A percentile compares a stretch with the other conserved stretches of the same genome.
These are phyloP conservation scores for Corrigiola litoralis DNA, from an alignment of 179 eudicot genomes.

Conservation along the genomic window DNA sequence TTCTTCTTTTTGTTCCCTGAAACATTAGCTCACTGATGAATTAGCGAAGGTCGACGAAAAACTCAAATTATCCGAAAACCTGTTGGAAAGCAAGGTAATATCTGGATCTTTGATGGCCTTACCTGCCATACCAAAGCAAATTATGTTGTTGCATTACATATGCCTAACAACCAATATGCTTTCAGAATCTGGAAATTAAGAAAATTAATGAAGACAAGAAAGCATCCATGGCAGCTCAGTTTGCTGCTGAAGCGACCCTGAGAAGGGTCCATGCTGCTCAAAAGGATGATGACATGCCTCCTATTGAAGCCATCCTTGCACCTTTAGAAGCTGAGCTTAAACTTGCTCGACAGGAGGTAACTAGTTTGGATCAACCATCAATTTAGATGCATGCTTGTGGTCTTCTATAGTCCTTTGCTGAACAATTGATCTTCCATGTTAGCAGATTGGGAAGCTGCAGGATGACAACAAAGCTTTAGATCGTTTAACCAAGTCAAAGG, in stretches of 20 bases:
- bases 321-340: constrained; percentile 96
- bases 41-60: constrained; percentile 74
- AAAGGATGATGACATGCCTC: constrained; percentile 98
- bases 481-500: constrained; percentile 91
- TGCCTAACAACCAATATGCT: constrained; percentile 13
- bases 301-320: constrained; percentile 93
- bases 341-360: constrained; percentile 86
- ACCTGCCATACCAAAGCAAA: not conserved
- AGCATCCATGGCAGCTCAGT: constrained; percentile 97
- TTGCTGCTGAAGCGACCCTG: constrained; percentile 97
- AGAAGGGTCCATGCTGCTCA: constrained; percentile 96
- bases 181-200: constrained; percentile 90
- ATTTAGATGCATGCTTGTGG: not conserved
- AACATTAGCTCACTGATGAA: constrained; percentile 78
- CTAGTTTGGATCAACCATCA: not conserved
- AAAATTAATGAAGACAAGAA: constrained; percentile 93
- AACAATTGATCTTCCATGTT: constrained; percentile 2
- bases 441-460: constrained; percentile 84
- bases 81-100: constrained; percentile 79
- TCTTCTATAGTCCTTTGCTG: not conserved
- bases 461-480: constrained; percentile 94
- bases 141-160: not conserved
- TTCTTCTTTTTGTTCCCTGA: constrained; percentile 9
- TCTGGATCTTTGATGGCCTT: constrained; percentile 6
- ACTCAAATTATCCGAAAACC: constrained; percentile 77